Evolutionary conservation across 331 rosid species (phyloP), one percentile per base, ranked within the genome.

Genomic region (Telfairia occidentalis): DNA sequence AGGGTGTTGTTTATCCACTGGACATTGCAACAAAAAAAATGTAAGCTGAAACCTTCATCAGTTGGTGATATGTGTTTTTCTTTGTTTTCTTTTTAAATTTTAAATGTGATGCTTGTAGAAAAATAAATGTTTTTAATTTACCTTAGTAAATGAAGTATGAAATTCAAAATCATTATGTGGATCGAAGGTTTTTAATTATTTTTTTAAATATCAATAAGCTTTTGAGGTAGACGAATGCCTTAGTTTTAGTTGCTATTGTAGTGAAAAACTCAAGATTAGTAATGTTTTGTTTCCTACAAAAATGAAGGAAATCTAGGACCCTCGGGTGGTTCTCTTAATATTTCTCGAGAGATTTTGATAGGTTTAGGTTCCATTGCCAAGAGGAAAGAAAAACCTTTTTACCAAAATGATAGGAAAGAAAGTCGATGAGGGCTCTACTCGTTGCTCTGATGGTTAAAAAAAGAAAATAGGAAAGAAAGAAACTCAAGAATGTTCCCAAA

Each of bases 1-100:
- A 91, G 99, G 99, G 99, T 67, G 96, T 95, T 67, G 99, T 97
- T 76, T 91, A 94, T 91, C 98, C 98, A 32, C 88, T 94, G 82
- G 98, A 91, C 80, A 90, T 94, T 49, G 96, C n/a, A n/a, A n/a
- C n/a, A n/a, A n/a, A n/a, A n/a, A n/a, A n/a, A n/a, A n/a, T n/a
- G n/a, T n/a, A n/a, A n/a, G n/a, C n/a, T n/a, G n/a, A n/a, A n/a
- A n/a, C n/a, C n/a, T 46, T 70, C 58, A 69, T 69, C 24, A 24
- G 37, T 69, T 45, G 24, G 32, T 43, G 35, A 45, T 37, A 35
- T 21, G 16, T 38, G 49, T 15, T 19, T 64, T 43, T 29, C 32
- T 40, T 40, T n/a, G n/a, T n/a, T 66, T 60, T 30, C 15, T 28
- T 29, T 5, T 5, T 19, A 9, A 1, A 3, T 37, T n/a, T 37